Evolutionary conservation across 2,329 filamentous ascomycete genomes (phyloP).

Genomic region (Ascochyta lentis): DNA sequence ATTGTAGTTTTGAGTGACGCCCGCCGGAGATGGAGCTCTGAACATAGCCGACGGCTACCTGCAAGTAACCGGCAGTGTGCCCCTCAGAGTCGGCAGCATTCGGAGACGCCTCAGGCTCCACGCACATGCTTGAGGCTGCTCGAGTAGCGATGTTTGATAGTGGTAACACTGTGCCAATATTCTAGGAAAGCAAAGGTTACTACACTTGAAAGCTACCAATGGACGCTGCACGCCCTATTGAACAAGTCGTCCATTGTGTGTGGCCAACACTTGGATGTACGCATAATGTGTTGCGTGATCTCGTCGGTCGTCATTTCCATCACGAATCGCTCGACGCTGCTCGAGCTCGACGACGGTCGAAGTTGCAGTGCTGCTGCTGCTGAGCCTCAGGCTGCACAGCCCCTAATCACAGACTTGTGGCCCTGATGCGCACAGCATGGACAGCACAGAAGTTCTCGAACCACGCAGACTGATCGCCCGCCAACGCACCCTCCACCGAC

Average conservation of each 20-base stretch:
- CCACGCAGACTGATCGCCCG: constrained; percentile 5
- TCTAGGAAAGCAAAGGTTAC: too few relatives aligned
- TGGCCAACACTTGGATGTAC: too few relatives aligned
- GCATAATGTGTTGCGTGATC: background rate
- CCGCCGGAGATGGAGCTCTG: constrained; percentile 1
- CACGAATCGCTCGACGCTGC: background rate
- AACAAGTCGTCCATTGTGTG: too few relatives aligned
- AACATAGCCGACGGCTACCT: constrained; percentile 21
- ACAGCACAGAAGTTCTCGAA: constrained; percentile 9
- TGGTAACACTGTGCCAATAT: background rate
- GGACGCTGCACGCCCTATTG: too few relatives aligned
- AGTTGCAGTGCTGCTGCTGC: background rate
- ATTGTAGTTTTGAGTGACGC: constrained; percentile 12
- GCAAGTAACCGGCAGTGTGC: constrained; percentile 7
- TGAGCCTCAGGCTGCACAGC: constrained; percentile 6
- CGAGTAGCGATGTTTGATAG: background rate
- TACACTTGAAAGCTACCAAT: background rate
- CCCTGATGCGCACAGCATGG: constrained; percentile 1
- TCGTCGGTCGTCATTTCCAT: background rate
- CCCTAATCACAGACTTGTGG: background rate
- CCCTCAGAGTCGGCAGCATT: constrained; percentile 8
- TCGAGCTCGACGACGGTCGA: background rate
- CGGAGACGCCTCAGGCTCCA: constrained; percentile 8
- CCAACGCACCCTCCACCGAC: constrained; percentile 10
- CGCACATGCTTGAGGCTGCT: constrained; percentile 9